phyloP scores from a whole-genome alignment of 2,329 filamentous ascomycete species.

The Penicillium sp. region DNA sequence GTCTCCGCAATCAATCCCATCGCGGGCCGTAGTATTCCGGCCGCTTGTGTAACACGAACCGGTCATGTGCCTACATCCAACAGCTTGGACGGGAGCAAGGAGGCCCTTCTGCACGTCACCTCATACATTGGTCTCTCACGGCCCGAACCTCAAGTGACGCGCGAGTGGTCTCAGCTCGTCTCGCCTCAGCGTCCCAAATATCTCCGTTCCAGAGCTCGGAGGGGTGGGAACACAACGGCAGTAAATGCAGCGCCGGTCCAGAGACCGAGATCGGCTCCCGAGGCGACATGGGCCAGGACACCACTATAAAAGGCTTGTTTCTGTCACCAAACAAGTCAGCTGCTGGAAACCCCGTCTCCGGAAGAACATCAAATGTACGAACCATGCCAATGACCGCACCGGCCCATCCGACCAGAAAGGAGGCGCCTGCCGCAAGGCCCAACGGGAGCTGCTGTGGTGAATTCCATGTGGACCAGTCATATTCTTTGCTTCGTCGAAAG shows the following conservation, averaged over 20 bases:
- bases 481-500: constrained; percentile 35
- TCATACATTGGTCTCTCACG: too few species aligned
- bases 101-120: too few species aligned
- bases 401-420: constrained; percentile 37
- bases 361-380: constrained; percentile 3
- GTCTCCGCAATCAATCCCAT: too few species aligned
- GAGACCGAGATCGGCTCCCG: constrained; percentile 34
- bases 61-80: too few species aligned
- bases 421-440: constrained; percentile 35
- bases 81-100: too few species aligned
- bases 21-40: too few species aligned
- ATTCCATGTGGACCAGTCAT: constrained; percentile 41
- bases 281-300: constrained; percentile 29
- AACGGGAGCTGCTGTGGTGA: constrained; percentile 33
- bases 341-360: neutral
- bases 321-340: constrained; percentile 10
- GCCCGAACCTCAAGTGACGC: too few species aligned
- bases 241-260: constrained; percentile 35
- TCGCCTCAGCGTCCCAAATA: constrained; percentile 22
- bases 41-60: too few species aligned
- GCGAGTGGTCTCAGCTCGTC: too few species aligned
- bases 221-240: constrained; percentile 28
- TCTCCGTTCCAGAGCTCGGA: constrained; percentile 31
- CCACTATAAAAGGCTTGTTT: constrained; percentile 37
- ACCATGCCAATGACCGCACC: constrained; percentile 40